Percentiles rank a stretch among this genome's conserved stretches.
phyloP scores from a whole-genome alignment of 345 rosid genomes.

The Limnanthes douglasii region DNA sequence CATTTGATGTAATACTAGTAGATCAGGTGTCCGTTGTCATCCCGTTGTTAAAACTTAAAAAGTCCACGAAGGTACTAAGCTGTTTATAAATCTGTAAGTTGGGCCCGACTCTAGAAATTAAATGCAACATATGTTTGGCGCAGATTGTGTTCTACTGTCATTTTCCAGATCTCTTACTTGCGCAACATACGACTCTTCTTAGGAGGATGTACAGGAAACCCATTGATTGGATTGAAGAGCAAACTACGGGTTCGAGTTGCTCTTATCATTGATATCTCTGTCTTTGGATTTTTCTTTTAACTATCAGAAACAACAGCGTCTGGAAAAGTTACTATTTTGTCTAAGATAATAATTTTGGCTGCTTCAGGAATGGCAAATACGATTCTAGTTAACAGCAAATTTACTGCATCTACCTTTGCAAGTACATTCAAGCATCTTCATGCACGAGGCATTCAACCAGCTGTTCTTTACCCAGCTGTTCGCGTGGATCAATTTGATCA shows the following conservation, averaged over 20 bases:
- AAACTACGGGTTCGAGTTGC: slow-evolving; percentile 47
- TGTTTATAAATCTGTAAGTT: too few species aligned
- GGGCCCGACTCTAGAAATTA: background rate
- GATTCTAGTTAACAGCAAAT: slow-evolving; percentile 79
- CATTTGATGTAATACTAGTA: slow-evolving; percentile 59
- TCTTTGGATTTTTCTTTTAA: background rate
- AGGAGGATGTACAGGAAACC: slow-evolving; percentile 76
- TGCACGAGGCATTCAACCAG: slow-evolving; percentile 52
- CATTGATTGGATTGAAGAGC: slow-evolving; percentile 65
- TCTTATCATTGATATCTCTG: background rate
- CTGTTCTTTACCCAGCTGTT: slow-evolving; percentile 86
- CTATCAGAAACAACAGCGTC: too few species aligned
- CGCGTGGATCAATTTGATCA: slow-evolving; percentile 57
- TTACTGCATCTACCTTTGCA: slow-evolving; percentile 76
- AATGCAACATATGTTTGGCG: background rate
- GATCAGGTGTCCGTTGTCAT: slow-evolving; percentile 82
- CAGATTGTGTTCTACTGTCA: slow-evolving; percentile 93
- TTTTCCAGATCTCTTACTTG: slow-evolving; percentile 77
- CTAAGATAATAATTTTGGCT: slow-evolving; percentile 4
- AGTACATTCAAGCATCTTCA: slow-evolving; percentile 71
- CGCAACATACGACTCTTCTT: slow-evolving; percentile 68
- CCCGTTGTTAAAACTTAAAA: slow-evolving; percentile 64
- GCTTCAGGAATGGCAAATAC: slow-evolving; percentile 73
- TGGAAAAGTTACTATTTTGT: background rate
- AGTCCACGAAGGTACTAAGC: slow-evolving; percentile 53